A percentile compares a stretch with the other conserved stretches of the same genome.
phyloP scores from a whole-genome alignment of 352 stramenopile genomes.

The Phytophthora constricta region DNA sequence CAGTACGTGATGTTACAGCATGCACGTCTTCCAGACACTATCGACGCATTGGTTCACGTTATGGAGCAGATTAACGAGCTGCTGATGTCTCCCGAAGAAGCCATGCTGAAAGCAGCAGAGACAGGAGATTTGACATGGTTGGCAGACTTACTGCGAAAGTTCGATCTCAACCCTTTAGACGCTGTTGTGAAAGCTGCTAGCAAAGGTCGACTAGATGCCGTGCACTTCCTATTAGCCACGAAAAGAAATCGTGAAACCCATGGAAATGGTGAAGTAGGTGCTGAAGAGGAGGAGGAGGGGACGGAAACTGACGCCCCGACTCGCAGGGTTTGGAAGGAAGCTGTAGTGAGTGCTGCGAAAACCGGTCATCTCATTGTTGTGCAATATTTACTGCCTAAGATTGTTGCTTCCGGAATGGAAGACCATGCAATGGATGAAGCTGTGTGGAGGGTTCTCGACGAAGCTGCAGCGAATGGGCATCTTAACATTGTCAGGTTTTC shows the following conservation, averaged over 20 bases:
- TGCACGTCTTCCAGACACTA: neutral
- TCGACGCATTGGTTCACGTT: constrained; percentile 1
- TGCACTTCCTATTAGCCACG: neutral
- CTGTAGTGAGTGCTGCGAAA: neutral
- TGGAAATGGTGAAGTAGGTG: neutral
- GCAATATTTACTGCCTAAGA: neutral
- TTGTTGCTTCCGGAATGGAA: neutral
- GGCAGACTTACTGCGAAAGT: neutral
- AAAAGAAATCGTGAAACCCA: neutral
- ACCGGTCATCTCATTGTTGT: neutral
- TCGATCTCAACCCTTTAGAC: neutral
- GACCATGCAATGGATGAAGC: neutral
- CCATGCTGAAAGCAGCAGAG: constrained; percentile 3
- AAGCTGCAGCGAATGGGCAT: constrained; percentile 17
- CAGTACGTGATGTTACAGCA: neutral
- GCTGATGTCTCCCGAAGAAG: constrained; percentile 5
- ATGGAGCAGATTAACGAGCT: constrained; percentile 7
- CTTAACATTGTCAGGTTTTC: constrained; percentile 4
- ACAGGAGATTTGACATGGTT: constrained; percentile 1
- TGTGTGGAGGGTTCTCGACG: constrained; percentile 7
- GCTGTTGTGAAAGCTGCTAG: constrained; percentile 1
- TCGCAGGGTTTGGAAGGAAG: neutral
- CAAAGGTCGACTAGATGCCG: neutral
- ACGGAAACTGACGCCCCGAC: neutral
- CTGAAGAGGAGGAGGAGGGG: neutral